Evolutionary conservation across 257 asterid species (phyloP).

Genomic region (Solanum etuberosum): DNA sequence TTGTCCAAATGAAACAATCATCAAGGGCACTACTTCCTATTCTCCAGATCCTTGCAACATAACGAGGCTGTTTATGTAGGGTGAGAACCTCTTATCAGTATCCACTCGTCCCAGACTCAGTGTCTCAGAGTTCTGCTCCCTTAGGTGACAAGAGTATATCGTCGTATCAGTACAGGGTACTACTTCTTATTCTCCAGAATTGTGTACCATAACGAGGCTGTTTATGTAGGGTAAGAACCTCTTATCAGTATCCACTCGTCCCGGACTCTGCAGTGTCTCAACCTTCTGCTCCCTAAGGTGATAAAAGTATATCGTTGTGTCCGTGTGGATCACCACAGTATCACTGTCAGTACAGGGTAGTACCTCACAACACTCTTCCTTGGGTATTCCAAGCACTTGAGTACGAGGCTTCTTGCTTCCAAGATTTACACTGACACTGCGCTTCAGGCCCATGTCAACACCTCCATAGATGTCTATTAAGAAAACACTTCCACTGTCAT

Average conservation of each 20-base stretch:
- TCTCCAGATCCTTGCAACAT: conserved; percentile 1
- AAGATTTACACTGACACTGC: not conserved
- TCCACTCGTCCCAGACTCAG: not conserved
- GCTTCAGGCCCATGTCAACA: conserved; percentile 17
- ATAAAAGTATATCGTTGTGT: conserved; percentile 2
- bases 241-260: not conserved
- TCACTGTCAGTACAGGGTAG: conserved; percentile 21
- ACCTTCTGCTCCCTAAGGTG: conserved; percentile 4
- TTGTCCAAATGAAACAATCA: not conserved
- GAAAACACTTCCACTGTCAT: not conserved
- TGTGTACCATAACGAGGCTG: conserved; percentile 24
- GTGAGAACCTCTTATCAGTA: conserved; percentile 1
- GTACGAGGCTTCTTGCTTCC: not conserved
- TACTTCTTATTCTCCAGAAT: not conserved
- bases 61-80: conserved; percentile 38
- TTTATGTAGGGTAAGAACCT: conserved; percentile 32
- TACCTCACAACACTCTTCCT: conserved; percentile 1
- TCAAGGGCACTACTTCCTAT: not conserved
- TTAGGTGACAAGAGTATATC: conserved; percentile 9
- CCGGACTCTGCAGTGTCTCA: not conserved
- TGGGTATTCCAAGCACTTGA: not conserved
- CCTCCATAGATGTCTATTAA: conserved; percentile 19
- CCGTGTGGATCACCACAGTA: conserved; percentile 18
- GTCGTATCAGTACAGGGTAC: conserved; percentile 11
- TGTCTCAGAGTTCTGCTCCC: not conserved